Base-by-base conservation (phyloP, 805 yeast genomes). In the Zygotorulaspora chibaensis region DNA sequence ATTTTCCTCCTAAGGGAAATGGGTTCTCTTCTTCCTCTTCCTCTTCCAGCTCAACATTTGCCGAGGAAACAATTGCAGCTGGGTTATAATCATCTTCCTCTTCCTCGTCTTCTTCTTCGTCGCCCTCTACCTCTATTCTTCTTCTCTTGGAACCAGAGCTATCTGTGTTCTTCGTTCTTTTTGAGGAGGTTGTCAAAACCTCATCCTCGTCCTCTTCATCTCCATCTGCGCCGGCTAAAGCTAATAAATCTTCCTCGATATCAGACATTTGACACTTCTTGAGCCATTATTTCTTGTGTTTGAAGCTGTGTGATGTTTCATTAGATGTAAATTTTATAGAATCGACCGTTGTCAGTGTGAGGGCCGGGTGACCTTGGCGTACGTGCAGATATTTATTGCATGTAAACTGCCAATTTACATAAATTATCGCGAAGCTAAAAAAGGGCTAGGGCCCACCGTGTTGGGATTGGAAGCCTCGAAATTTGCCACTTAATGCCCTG, bases 211-310 rank as follows among this genome's bases (percentile, higher is more conserved):
- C 67, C 31, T 62, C 66, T 39, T 59, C 67, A 12, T 61, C 82
- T 28, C 77, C 81, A 42, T 75, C 84, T 20, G 76, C 81, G 50
- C 95, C 98, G 42, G 99, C 99, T 58, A 93, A 78, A 16, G 96
- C 98, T 62, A 91, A 78, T 70, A 93, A 77, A 77, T 93, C 99
- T 65, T 91, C 98, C 64, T 90, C 97, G 61, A 88, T 79, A 63
- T 81, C 95, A 50, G 90, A 83, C 95, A 86, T 86, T 12, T 20
- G 33, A 18, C 48, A 30, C 23, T 16, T 9, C 38, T 26, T 4
- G 29, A 20, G 16, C 13, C n/a, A 15, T 16, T 17, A 9, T 20
- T 27, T 26, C 25, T 38, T 38, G 18, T 37, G 12, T 17, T 25
- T 20, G 23, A 35, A 17, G 27, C 34, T 29, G 10, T 25, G 34